These are phyloP conservation scores for Xerocomellus chrysenteron DNA, from an alignment of 768 basidiomycete genomes.

Conservation along the genomic window DNA sequence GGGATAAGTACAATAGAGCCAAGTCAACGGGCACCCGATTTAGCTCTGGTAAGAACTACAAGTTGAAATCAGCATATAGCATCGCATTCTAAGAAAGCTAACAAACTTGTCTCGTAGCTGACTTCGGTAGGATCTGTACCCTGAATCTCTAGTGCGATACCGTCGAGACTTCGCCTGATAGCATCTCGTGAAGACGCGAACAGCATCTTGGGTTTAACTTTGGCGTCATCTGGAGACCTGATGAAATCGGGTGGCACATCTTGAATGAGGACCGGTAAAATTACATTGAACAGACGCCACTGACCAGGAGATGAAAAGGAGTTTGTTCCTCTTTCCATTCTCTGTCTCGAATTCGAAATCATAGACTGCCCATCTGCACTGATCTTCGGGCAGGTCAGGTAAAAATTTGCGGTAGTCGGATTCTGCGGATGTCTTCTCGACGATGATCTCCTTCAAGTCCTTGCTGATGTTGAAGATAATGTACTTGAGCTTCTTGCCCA, in stretches of 20 bases:
- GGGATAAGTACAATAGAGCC: conserved; percentile 7
- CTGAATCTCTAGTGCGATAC: conserved; percentile 82
- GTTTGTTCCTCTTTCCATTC: conserved; percentile 77
- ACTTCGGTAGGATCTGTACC: conserved; percentile 78
- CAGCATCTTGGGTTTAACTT: conserved; percentile 91
- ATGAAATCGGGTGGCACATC: background rate
- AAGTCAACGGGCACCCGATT: conserved; percentile 14
- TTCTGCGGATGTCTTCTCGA: conserved; percentile 57
- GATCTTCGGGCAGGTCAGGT: conserved; percentile 61
- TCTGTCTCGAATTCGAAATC: conserved; percentile 82
- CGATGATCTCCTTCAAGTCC: conserved; percentile 66
- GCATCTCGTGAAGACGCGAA: conserved; percentile 90
- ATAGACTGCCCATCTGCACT: conserved; percentile 88
- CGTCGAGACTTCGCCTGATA: conserved; percentile 70
- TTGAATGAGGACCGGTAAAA: background rate
- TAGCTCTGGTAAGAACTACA: conserved; percentile 20
- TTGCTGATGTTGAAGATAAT: conserved; percentile 74
- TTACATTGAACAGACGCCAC: conserved; percentile 31
- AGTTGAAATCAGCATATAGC: conserved; percentile 4
- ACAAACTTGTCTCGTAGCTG: conserved; percentile 64
- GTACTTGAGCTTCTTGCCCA: conserved; percentile 69
- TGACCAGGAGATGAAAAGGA: conserved; percentile 85
- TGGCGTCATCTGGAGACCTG: conserved; percentile 87
- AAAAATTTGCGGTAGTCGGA: conserved; percentile 72
- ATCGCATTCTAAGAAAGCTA: background rate